Evolutionary conservation across 1,139 yeast genomes (phyloP).

Genomic region (Yamadazyma dendronema): DNA sequence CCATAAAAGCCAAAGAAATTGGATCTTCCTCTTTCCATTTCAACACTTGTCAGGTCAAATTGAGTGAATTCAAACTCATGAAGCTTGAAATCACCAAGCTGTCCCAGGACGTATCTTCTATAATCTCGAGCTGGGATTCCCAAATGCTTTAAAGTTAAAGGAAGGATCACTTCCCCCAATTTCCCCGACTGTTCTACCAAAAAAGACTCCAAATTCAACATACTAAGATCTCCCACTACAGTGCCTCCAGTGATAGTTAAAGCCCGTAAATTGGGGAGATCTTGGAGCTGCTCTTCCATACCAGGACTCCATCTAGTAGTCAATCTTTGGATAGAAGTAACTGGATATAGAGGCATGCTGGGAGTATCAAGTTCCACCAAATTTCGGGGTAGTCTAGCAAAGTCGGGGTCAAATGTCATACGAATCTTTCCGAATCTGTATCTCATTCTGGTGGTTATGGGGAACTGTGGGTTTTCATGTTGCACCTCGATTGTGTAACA

Average conservation of each 20-base stretch:
- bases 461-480: neutral
- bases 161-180: neutral
- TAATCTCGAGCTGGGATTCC: neutral
- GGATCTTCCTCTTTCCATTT: neutral
- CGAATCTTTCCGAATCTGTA: conserved; percentile 44
- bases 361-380: conserved; percentile 29
- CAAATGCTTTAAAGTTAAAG: neutral
- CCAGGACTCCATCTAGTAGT: neutral
- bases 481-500: neutral
- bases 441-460: neutral
- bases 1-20: neutral
- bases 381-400: conserved; percentile 25
- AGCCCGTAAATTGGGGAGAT: neutral
- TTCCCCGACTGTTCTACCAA: neutral
- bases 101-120: neutral
- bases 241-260: neutral
- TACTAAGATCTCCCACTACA: neutral
- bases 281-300: neutral
- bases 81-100: neutral
- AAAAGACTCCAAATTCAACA: neutral
- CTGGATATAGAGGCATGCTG: neutral
- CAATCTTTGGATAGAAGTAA: neutral
- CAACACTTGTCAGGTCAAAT: neutral
- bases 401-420: conserved; percentile 44
- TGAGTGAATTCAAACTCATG: neutral